Conservation (phyloP, 495 filamentous ascomycete genomes). For the Trichoderma parareesei region DNA sequence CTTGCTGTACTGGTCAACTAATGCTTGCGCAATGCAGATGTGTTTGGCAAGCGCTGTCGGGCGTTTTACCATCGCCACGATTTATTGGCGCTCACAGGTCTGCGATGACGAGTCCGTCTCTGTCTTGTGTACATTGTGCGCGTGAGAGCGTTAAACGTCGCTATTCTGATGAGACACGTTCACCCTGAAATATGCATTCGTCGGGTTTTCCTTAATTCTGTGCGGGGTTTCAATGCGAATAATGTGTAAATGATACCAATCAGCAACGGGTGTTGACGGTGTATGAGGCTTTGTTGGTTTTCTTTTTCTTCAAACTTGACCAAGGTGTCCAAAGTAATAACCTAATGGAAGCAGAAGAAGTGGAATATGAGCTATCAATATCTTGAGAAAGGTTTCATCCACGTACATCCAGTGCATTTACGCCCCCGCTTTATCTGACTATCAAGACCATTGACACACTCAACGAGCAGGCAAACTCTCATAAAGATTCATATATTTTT, state of each 20-base stretch:
- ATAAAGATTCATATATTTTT: no score
- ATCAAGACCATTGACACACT: no score
- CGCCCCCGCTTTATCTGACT: no score
- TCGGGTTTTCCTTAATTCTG: background rate
- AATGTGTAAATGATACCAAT: conserved; percentile 2
- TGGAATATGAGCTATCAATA: no score
- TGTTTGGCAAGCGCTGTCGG: conserved; percentile 73
- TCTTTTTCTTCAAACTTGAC: no score
- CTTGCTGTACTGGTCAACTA: background rate
- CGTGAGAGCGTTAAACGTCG: background rate
- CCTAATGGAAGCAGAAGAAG: background rate
- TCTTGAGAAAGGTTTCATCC: no score
- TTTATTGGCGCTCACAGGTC: conserved; percentile 48
- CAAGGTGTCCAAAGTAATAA: no score
- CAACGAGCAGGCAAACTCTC: no score
- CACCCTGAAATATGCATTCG: no score
- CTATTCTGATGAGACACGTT: background rate
- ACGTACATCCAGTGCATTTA: no score
- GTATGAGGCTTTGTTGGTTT: no score
- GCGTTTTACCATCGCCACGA: conserved; percentile 64
- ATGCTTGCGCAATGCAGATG: conserved; percentile 40
- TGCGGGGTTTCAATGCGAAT: background rate
- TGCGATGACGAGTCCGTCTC: conserved; percentile 12
- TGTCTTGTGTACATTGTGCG: background rate
- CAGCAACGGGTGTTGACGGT: background rate